Percentiles rank a stretch among this genome's conserved stretches.
Conservation (phyloP, 2,329 filamentous ascomycete genomes). For the Colletotrichum tabaci region DNA sequence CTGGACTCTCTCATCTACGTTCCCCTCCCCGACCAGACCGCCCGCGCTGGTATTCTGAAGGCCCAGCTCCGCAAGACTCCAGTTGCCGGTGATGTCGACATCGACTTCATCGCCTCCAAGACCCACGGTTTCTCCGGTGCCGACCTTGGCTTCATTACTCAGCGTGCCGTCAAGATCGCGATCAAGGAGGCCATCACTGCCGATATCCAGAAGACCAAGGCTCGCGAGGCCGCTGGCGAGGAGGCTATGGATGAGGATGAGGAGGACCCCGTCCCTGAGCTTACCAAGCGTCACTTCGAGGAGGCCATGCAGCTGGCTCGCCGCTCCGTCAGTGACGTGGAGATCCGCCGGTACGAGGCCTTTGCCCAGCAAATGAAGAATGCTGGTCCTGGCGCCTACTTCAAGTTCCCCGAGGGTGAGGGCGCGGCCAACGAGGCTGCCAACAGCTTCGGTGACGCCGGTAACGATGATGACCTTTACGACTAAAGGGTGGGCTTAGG, state of each 20-base stretch:
- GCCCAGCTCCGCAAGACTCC: slow-evolving; percentile 99
- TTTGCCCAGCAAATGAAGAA: slow-evolving; percentile 99
- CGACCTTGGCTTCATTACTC: slow-evolving; percentile 98
- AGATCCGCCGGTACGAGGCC: slow-evolving; percentile 98
- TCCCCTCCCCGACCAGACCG: slow-evolving; percentile 91
- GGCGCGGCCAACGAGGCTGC: slow-evolving; percentile 75
- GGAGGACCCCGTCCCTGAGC: slow-evolving; percentile 95
- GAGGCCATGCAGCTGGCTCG: slow-evolving; percentile 97
- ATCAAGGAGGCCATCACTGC: slow-evolving; percentile 95
- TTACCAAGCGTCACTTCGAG: slow-evolving; percentile 97
- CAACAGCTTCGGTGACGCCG: slow-evolving; percentile 84
- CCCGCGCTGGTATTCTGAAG: slow-evolving; percentile 90
- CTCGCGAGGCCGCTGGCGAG: slow-evolving; percentile 87
- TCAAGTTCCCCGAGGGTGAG: slow-evolving; percentile 89
- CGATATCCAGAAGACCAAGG: slow-evolving; percentile 93
- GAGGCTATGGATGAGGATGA: slow-evolving; percentile 88
- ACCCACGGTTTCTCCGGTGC: slow-evolving; percentile 99
- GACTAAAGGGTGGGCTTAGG: slow-evolving; percentile 73
- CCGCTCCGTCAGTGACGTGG: slow-evolving; percentile 94
- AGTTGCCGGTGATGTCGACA: slow-evolving; percentile 87
- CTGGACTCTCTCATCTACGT: slow-evolving; percentile 99
- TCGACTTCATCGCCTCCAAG: slow-evolving; percentile 93
- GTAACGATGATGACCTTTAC: slow-evolving; percentile 97
- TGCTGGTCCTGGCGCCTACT: slow-evolving; percentile 93
- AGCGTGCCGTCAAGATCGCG: slow-evolving; percentile 98